Base-by-base conservation (phyloP, 192 early-diverging fungal species). In the Podila minutissima region DNA sequence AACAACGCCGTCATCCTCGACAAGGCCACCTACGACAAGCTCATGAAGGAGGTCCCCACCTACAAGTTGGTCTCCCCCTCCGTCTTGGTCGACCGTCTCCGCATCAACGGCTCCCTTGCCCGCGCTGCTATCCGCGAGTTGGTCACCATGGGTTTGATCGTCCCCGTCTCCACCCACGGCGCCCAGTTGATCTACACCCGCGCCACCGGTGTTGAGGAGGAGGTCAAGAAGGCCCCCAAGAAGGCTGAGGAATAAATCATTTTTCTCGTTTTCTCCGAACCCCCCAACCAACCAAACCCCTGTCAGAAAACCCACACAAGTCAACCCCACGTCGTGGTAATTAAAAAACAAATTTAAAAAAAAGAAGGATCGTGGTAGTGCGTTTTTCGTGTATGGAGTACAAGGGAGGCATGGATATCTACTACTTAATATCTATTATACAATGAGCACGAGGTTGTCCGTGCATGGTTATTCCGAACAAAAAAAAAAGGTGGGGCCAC, bases 31-130 rank as follows among this genome's bases (percentile, higher is more conserved):
- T 95, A 97, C 82, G 97, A 97, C 72, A 96, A 95, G 90, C 89
- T 99, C 51, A 93, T 93, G 89, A 99, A 99, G 94, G 98, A 99
- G 88, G 97, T 96, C 15, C 98, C 96, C 70, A 94, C 96, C 82
- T 99, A 98, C 94, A 98, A 98, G 91, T 92, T 99, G 83, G 94
- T 99, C 77, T 95, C 96, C 10, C 96, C 95, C 63, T 97, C 97
- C 65, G 94, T 98, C 65, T 91, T 99, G 64, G 96, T 98, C 70
- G 98, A 99, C 91, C 95, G 98, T 85, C 93, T 98, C 77, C 91
- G 93, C 72, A 91, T 99, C 84, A 97, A 96, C 91, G 98, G 94
- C 79, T 98, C 97, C 41, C 88, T 99, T 62, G 98, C 98, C 66
- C 94, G 98, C 79, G 85, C 58, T 59, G 68, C 68, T 32, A 70